Base-by-base conservation (phyloP, 441 rosid genomes). In the Populus tomentosa region DNA sequence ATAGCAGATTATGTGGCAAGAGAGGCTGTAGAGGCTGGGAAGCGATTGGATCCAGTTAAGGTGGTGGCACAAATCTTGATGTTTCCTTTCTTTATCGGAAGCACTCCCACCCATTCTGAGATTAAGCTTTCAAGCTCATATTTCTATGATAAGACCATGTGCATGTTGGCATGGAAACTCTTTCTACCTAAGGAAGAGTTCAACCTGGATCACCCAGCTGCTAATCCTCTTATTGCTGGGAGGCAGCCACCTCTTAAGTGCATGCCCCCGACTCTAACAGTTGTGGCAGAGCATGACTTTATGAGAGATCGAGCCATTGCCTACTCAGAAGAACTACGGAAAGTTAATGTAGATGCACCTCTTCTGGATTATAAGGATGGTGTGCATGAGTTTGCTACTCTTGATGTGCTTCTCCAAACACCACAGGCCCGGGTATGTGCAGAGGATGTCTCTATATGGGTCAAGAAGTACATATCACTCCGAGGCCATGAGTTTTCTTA, bases 281-380 rank as follows among this genome's bases (percentile, higher is more conserved):
- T 92, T 62, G 93, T 94, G 5, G 97, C 97, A 64, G 97, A 94
- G 80, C 94, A 90, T 65, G 98, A 94, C 82, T 90, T 91, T 86
- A 94, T 94, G 98, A 88, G 91, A 82, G 97, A 94, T 78, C 87
- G 97, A 40, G 98, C 95, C 67, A 89, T 94, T 28, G 95, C 97
- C 56, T 94, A 92, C 89, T 91, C 98, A 0, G 94, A 92, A 79
- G 94, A 90, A 80, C 82, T 94, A 23, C 84, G 97, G 21, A 92
- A 92, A 85, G 94, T 92, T 35, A 91, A 91, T 33, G 98, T 94
- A 16, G 95, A 94, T 63, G 94, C 97, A 14, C 97, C 97, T 8
- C 87, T 94, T 46, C 90, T 92, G n/a, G 97, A 92, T 74, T 92
- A 92, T 62, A 94, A 94, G 84, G 97, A 94, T 73, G 91, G 93